These are phyloP conservation scores for Tinospora cordifolia DNA, from an alignment of 164 flowering plant species.

Conservation along the genomic window DNA sequence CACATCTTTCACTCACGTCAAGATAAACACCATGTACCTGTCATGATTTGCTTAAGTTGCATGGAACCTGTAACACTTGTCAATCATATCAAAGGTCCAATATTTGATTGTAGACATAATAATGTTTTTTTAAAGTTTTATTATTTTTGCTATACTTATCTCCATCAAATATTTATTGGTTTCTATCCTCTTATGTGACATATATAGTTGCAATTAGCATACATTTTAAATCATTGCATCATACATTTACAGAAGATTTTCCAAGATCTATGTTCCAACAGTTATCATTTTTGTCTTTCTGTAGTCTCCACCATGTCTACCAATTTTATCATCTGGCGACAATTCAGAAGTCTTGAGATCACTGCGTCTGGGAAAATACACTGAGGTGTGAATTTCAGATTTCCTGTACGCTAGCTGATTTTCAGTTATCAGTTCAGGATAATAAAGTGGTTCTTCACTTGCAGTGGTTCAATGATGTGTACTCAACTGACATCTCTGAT, in stretches of 20 bases:
- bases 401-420: constrained; percentile 7
- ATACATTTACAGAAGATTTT: constrained; percentile 1
- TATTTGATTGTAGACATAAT: neutral
- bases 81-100: no score
- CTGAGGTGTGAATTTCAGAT: constrained; percentile 43
- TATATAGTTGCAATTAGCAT: neutral
- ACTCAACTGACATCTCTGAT: constrained; percentile 66
- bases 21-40: no score
- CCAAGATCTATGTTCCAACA: neutral
- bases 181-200: neutral
- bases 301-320: constrained; percentile 75
- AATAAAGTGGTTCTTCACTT: constrained; percentile 12
- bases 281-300: constrained; percentile 12
- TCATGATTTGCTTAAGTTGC: no score
- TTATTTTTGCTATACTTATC: neutral
- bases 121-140: neutral
- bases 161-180: neutral
- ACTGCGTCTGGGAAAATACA: constrained; percentile 73
- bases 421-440: neutral
- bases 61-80: no score
- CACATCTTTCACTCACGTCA: no score
- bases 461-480: constrained; percentile 97
- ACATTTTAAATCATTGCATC: neutral
- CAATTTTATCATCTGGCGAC: constrained; percentile 47
- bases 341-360: constrained; percentile 37